Conservation (phyloP, 129 eudicot genomes). For the Escallonia rubra region DNA sequence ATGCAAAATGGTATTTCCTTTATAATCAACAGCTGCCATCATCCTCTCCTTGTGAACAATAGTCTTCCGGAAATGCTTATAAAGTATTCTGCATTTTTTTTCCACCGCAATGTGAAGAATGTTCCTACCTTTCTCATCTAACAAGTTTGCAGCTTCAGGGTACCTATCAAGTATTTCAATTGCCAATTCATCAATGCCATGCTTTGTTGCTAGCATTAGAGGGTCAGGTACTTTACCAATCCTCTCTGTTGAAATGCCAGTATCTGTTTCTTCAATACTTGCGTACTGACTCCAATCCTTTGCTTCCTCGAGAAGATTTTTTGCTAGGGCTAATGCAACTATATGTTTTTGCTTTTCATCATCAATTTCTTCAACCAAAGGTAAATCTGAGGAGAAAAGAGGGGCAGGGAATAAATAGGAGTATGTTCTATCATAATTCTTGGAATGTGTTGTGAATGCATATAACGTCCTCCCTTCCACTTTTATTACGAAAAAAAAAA, state of each 20-base stretch:
- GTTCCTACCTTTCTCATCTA: slow-evolving; percentile 1
- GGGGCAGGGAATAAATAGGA: too few species aligned
- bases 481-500: too few species aligned
- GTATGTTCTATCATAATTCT: too few species aligned
- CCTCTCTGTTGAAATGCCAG: too few species aligned
- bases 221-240: background rate
- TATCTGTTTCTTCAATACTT: too few species aligned
- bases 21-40: background rate
- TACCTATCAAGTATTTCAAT: background rate
- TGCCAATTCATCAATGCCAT: background rate
- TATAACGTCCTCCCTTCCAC: too few species aligned
- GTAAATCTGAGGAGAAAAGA: too few species aligned
- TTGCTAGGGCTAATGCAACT: background rate
- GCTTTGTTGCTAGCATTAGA: background rate
- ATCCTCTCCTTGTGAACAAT: background rate
- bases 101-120: background rate
- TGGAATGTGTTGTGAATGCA: too few species aligned
- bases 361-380: background rate
- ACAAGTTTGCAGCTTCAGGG: background rate
- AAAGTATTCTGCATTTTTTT: background rate
- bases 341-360: background rate
- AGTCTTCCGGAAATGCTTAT: background rate
- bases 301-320: background rate
- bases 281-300: background rate
- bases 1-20: slow-evolving; percentile 2